These are phyloP conservation scores for Tricholoma furcatifolium DNA, from an alignment of 768 basidiomycete genomes.

Conservation along the genomic window DNA sequence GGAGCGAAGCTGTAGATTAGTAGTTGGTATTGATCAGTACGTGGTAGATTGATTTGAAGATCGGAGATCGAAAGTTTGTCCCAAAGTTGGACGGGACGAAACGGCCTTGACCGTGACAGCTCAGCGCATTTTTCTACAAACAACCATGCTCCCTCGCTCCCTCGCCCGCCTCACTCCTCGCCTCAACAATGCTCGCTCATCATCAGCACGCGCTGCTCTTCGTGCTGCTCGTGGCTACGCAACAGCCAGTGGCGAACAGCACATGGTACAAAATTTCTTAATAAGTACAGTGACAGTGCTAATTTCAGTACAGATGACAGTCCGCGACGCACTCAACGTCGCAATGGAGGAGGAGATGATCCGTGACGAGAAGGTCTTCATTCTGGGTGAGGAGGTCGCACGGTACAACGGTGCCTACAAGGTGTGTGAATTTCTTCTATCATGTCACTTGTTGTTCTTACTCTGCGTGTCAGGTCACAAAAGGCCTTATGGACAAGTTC, in stretches of 20 bases:
- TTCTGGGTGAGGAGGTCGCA: slow-evolving; percentile 97
- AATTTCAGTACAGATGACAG: slow-evolving; percentile 74
- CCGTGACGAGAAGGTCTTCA: slow-evolving; percentile 91
- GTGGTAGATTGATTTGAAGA: slow-evolving; percentile 5
- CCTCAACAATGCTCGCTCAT: slow-evolving; percentile 49
- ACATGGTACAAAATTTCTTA: slow-evolving; percentile 31
- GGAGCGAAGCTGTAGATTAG: slow-evolving; percentile 63
- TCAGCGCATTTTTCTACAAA: slow-evolving; percentile 23
- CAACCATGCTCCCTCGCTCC: slow-evolving; percentile 60
- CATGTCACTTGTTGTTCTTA: not conserved
- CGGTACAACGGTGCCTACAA: slow-evolving; percentile 98
- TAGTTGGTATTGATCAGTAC: not conserved
- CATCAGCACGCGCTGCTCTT: slow-evolving; percentile 40
- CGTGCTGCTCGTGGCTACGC: slow-evolving; percentile 61
- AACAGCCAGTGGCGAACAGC: slow-evolving; percentile 47
- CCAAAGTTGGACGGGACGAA: slow-evolving; percentile 15
- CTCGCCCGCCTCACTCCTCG: slow-evolving; percentile 64
- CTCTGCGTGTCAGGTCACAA: slow-evolving; percentile 72
- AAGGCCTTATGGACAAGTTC: slow-evolving; percentile 98
- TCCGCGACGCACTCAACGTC: slow-evolving; percentile 94
- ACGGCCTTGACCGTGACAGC: no score
- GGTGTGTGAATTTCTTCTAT: slow-evolving; percentile 37
- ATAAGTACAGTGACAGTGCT: slow-evolving; percentile 7
- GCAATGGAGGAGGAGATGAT: slow-evolving; percentile 99
- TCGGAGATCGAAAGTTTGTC: slow-evolving; percentile 18